Conservation (phyloP, 1,284 basidiomycete species). For the Amylostereum areolatum region DNA sequence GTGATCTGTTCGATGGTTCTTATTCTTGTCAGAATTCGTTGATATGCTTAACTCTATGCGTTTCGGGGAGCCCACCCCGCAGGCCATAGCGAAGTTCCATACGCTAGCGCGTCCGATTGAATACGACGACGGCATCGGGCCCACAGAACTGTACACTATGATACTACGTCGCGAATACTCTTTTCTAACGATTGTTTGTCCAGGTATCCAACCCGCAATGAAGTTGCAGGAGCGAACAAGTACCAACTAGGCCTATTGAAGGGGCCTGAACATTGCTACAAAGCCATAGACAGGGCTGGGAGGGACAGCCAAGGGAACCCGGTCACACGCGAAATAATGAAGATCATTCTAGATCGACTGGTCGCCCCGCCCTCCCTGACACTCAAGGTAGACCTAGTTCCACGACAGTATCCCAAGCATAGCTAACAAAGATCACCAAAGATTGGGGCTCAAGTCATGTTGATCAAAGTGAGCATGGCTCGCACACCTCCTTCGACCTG, state of each 20-base stretch:
- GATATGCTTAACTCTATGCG: constrained; percentile 73
- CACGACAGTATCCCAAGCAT: not conserved
- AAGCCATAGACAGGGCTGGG: constrained; percentile 28
- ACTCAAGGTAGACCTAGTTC: constrained; percentile 20
- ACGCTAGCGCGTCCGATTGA: constrained; percentile 52
- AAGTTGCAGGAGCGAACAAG: constrained; percentile 56
- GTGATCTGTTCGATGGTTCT: not conserved
- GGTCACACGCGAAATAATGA: constrained; percentile 15
- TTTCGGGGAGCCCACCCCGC: constrained; percentile 41
- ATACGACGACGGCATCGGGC: constrained; percentile 69
- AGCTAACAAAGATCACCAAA: constrained; percentile 1
- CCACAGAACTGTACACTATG: constrained; percentile 71
- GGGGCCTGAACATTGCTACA: constrained; percentile 28
- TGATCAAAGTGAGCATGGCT: constrained; percentile 32
- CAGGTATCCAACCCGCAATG: constrained; percentile 53
- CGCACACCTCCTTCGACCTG: not conserved
- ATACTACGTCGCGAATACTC: not conserved
- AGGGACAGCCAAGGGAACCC: constrained; percentile 17
- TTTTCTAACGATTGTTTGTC: too few species aligned
- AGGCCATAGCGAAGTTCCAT: constrained; percentile 52
- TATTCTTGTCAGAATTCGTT: constrained; percentile 43
- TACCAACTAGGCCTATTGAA: constrained; percentile 32
- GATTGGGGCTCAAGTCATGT: constrained; percentile 35
- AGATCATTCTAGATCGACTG: constrained; percentile 21
- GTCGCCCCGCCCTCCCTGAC: constrained; percentile 17